Evolutionary conservation across 225 moss, liverwort and hornwort species (phyloP).

Genomic region (Straminergon stramineum): DNA sequence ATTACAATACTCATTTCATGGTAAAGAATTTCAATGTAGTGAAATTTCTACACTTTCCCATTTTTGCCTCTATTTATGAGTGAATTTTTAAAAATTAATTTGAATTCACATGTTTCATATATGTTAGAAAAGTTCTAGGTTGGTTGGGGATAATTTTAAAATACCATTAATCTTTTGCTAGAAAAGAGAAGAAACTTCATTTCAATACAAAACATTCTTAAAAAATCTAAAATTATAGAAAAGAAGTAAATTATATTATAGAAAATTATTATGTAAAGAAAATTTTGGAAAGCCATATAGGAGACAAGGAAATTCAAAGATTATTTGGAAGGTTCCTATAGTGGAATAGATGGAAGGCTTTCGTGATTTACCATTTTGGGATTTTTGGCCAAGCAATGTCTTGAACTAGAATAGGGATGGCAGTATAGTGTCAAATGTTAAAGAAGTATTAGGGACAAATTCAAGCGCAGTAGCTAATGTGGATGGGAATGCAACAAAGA

Average conservation of each 20-base stretch:
- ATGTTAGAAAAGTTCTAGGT: too few relatives aligned
- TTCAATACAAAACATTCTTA: neutral
- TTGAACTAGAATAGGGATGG: too few relatives aligned
- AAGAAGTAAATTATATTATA: neutral
- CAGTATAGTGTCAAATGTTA: rapidly evolving
- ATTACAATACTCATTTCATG: neutral
- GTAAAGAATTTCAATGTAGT: neutral
- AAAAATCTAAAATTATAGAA: too few relatives aligned
- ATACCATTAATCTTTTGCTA: neutral
- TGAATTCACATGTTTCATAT: neutral
- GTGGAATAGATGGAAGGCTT: too few relatives aligned
- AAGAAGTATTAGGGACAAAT: too few relatives aligned
- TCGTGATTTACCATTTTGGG: too few relatives aligned
- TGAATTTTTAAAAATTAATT: neutral
- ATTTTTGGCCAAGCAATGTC: too few relatives aligned
- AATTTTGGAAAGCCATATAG: neutral
- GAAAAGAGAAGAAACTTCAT: neutral
- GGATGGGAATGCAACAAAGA: rapidly evolving
- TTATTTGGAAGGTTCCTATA: too few relatives aligned
- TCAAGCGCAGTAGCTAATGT: too few relatives aligned
- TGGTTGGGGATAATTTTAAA: neutral
- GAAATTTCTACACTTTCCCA: neutral
- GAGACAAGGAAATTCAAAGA: too few relatives aligned
- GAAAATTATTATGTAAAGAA: neutral
- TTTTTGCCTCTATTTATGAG: neutral